Evolutionary conservation across 352 stramenopile genomes (phyloP), one percentile per base, ranked within the genome.

Genomic region (Pythium chondricola): DNA sequence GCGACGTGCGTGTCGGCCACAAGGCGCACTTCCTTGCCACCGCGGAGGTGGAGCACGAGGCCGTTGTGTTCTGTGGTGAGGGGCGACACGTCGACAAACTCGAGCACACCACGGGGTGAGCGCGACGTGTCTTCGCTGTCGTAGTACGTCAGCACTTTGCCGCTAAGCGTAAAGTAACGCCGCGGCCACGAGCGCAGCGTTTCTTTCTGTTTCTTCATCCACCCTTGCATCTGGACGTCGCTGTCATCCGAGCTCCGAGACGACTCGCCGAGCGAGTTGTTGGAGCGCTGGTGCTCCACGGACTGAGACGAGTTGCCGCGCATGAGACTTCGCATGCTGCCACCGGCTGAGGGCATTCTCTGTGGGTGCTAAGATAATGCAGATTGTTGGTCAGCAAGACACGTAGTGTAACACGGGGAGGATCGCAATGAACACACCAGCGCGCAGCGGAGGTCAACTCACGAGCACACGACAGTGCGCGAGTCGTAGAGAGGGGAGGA

Each of bases 201-300:
- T 48, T 85, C 72, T 55, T 90, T 90, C 61, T 90, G 78, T 55
- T 90, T 90, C 26, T 73, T 69, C 78, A 90, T 90, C 78, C 78
- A 90, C 25, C 78, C 78, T 49, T 85, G 74, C 74, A 90, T 88
- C 46, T 85, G 71, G 50, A 88, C 71, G 40, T 85, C 76, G 46
- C 62, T 82, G 46, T 88, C 75, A 44, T 88, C 71, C 43, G 70
- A 85, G 31, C 69, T 32, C 32, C 54, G 56, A 22, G 73, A 85
- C 6, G 41, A 24, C 49, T 70, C 70, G 41, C 74, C 63, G 22
- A 43, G 48, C 37, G 65, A 68, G 41, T 61, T 60, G 52, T 59
- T 69, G 43, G 48, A 49, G n/a, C 21, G 16, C 8, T n/a, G 43
- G 9, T 30, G 9, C 16, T 39, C 45, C n/a, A 61, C 42, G 26